Conservation (phyloP, 2,329 filamentous ascomycete genomes). For the Diplodia corticola region DNA sequence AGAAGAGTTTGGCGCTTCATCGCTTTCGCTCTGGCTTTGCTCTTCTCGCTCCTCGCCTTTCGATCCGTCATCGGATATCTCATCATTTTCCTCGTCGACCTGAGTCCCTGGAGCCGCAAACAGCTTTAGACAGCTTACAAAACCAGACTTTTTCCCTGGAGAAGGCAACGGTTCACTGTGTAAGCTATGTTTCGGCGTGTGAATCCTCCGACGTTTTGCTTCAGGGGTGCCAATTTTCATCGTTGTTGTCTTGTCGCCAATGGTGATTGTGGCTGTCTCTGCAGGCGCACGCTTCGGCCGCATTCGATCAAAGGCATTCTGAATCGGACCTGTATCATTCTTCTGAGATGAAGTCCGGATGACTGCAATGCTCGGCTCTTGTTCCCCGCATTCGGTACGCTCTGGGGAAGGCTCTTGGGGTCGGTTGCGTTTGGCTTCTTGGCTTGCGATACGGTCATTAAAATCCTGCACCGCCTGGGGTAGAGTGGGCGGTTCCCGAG, state of each 20-base stretch:
- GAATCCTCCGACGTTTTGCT: slow-evolving; percentile 49
- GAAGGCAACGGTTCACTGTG: slow-evolving; percentile 33
- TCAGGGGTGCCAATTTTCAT: slow-evolving; percentile 59
- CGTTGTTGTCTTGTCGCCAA: slow-evolving; percentile 67
- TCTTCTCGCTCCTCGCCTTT: not conserved
- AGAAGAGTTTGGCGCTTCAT: slow-evolving; percentile 5
- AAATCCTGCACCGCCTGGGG: slow-evolving; percentile 38
- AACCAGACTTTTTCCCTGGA: slow-evolving; percentile 31
- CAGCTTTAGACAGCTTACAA: slow-evolving; percentile 49
- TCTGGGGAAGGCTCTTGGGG: not conserved
- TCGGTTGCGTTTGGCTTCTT: slow-evolving; percentile 29
- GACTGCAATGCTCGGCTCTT: slow-evolving; percentile 21
- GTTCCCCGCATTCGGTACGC: not conserved
- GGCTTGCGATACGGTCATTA: slow-evolving; percentile 41
- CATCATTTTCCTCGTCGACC: slow-evolving; percentile 27
- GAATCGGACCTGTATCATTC: slow-evolving; percentile 50
- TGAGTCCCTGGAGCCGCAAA: slow-evolving; percentile 58
- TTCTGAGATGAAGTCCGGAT: slow-evolving; percentile 28
- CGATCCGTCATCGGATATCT: not conserved
- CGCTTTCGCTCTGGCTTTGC: not conserved
- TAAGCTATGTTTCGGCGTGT: slow-evolving; percentile 38
- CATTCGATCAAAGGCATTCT: slow-evolving; percentile 66
- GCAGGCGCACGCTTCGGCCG: slow-evolving; percentile 61
- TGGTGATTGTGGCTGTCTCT: slow-evolving; percentile 72
- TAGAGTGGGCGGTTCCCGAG: not conserved